Conservation (phyloP, 306 rosid species). For the Prinsepia uniflora region DNA sequence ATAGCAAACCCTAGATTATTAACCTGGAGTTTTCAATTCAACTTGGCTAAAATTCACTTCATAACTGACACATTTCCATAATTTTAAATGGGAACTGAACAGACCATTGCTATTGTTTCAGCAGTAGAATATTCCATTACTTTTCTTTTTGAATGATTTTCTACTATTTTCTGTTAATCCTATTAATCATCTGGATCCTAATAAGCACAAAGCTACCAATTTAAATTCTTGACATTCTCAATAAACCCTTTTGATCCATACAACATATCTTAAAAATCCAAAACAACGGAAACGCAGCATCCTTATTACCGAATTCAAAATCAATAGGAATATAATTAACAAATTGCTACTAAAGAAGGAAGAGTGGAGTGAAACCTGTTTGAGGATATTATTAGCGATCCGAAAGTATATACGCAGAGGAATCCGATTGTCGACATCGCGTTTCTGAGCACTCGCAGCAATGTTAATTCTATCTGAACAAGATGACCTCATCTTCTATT, state of each 20-base stretch:
- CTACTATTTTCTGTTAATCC: background rate
- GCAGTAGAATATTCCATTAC: background rate
- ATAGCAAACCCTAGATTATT: background rate
- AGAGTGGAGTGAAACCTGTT: conserved; percentile 54
- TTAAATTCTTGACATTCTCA: background rate
- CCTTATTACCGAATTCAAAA: background rate
- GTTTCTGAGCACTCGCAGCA: conserved; percentile 63
- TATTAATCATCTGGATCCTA: background rate
- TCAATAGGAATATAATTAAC: background rate
- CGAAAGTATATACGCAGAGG: conserved; percentile 70
- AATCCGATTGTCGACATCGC: conserved; percentile 74
- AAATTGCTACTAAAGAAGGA: background rate
- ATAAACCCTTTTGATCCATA: background rate
- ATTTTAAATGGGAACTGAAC: background rate
- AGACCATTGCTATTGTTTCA: background rate
- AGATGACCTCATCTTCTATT: conserved; percentile 53
- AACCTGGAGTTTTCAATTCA: background rate
- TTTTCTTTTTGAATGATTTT: background rate
- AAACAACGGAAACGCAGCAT: background rate
- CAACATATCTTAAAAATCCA: background rate
- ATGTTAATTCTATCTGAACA: conserved; percentile 52
- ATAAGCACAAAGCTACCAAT: background rate
- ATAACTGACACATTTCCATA: background rate
- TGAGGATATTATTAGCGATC: conserved; percentile 81
- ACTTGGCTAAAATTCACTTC: conserved; percentile 4